phyloP scores from a whole-genome alignment of 495 filamentous ascomycete genomes.

The Penicillium egyptiacum region DNA sequence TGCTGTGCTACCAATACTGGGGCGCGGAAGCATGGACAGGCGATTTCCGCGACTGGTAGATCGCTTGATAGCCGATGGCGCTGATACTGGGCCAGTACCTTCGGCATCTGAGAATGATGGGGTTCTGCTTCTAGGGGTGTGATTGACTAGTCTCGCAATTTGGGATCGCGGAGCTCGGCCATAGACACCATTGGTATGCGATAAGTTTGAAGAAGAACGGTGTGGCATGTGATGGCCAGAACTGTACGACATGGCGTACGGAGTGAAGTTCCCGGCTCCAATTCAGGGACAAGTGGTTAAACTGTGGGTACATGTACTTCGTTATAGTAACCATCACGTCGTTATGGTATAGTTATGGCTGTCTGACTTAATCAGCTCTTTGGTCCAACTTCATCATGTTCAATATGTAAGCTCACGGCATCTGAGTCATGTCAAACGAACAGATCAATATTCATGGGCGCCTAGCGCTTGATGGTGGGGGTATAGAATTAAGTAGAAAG shows the following conservation, averaged over 20 bases:
- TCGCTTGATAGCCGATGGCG: constrained; percentile 23
- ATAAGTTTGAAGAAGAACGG: constrained; percentile 28
- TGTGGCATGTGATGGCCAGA: constrained; percentile 36
- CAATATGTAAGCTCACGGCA: background rate
- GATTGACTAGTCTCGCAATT: constrained; percentile 30
- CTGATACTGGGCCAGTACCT: constrained; percentile 24
- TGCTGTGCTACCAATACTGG: constrained; percentile 24
- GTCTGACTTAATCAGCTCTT: constrained; percentile 4
- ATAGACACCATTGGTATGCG: constrained; percentile 20
- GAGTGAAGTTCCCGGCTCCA: constrained; percentile 29
- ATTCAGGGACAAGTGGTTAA: constrained; percentile 31
- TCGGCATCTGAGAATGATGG: constrained; percentile 35
- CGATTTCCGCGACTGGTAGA: constrained; percentile 27
- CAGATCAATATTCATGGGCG: constrained; percentile 13
- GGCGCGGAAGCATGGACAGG: constrained; percentile 36
- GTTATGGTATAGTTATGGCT: background rate
- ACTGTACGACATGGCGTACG: constrained; percentile 44
- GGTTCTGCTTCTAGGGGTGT: constrained; percentile 25
- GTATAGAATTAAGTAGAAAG: constrained; percentile 16
- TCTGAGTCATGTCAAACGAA: constrained; percentile 14
- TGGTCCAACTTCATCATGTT: background rate
- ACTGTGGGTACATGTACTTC: constrained; percentile 25
- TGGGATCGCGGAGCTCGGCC: constrained; percentile 26
- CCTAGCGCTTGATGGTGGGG: constrained; percentile 13
- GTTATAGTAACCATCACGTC: constrained; percentile 40